Percentiles rank a stretch among this genome's conserved stretches.
Evolutionary conservation across 2,329 filamentous ascomycete species (phyloP).

Genomic region (Fusarium sp.): DNA sequence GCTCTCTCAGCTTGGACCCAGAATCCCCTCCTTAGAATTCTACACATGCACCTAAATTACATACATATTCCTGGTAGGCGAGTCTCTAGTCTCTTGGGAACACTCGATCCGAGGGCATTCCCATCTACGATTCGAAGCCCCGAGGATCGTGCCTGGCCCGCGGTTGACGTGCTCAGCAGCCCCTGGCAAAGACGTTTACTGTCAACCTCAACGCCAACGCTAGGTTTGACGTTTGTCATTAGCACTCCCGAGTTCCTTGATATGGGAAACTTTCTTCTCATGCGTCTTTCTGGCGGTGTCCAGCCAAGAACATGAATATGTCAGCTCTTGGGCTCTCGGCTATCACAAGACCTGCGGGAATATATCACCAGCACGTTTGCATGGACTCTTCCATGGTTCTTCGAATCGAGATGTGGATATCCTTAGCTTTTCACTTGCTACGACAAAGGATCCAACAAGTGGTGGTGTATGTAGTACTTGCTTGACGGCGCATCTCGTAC

Average conservation of each 20-base stretch:
- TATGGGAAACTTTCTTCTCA: not conserved
- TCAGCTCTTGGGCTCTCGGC: constrained; percentile 8
- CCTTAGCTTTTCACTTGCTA: constrained; percentile 9
- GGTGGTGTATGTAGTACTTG: constrained; percentile 32
- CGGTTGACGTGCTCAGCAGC: constrained; percentile 17
- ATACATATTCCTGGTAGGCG: constrained; percentile 5
- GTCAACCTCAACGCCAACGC: constrained; percentile 32
- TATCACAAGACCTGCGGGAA: constrained; percentile 8
- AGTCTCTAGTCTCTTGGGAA: constrained; percentile 1
- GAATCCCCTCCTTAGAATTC: constrained; percentile 6
- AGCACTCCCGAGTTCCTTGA: constrained; percentile 4
- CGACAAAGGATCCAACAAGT: not conserved
- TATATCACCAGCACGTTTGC: not conserved
- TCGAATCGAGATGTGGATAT: constrained; percentile 27
- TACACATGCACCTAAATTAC: constrained; percentile 10
- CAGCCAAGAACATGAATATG: constrained; percentile 17
- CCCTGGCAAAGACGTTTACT: constrained; percentile 26
- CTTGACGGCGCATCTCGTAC: not conserved
- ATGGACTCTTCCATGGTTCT: constrained; percentile 21
- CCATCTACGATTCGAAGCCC: constrained; percentile 1
- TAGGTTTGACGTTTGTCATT: constrained; percentile 8
- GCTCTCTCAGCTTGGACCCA: constrained; percentile 1
- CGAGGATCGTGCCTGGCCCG: constrained; percentile 13
- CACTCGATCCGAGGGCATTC: constrained; percentile 10
- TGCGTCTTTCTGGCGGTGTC: constrained; percentile 11